Base-by-base conservation (phyloP, 208 protist genomes). In the Crithidia acanthocephali region DNA sequence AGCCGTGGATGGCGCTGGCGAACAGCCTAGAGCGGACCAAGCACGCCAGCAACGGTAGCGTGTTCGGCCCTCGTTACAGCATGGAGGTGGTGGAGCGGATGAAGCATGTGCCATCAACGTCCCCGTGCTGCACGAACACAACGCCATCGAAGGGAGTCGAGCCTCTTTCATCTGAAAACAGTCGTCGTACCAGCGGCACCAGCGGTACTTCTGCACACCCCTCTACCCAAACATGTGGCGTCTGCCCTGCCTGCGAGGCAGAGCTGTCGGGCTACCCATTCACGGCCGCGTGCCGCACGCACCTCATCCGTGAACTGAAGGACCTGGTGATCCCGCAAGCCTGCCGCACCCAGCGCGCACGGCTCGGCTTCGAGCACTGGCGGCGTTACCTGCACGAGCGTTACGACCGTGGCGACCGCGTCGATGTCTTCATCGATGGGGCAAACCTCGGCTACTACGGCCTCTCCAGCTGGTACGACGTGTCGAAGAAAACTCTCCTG, bases 361-460 rank as follows among this genome's bases (percentile, higher is more conserved):
- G 55, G 25, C 59, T 60, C 6, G 85, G 77, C n/a, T 93, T 90
- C 69, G 78, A 81, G 47, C 56, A 76, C 48, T 93, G 84, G 83
- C 40, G 56, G 52, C 84, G 83, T 2, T 93, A 85, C 63, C 62
- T 93, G 0, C 52, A 73, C 16, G 47, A 56, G 9, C 85, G 80
- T 47, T 61, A 32, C 37, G 66, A 62, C 20, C 27, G 50, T 28
- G 56, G 60, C 33, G 66, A 83, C 44, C 72, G 57, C 63, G 69
- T 84, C 73, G 88, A 94, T 76, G 81, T 84, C 1, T 75, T 95
- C 32, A 91, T 94, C 74, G 89, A 94, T 50, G 91, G 89, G 23
- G 88, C 88, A 0, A 93, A 92, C 59, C 73, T 93, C 25, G 88
- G 90, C 22, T 95, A 95, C 64, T 95, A 95, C 77, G 90, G 90